These are phyloP conservation scores for Blastobotrys ciferrii DNA, from an alignment of 1,139 yeast genomes.

Conservation along the genomic window DNA sequence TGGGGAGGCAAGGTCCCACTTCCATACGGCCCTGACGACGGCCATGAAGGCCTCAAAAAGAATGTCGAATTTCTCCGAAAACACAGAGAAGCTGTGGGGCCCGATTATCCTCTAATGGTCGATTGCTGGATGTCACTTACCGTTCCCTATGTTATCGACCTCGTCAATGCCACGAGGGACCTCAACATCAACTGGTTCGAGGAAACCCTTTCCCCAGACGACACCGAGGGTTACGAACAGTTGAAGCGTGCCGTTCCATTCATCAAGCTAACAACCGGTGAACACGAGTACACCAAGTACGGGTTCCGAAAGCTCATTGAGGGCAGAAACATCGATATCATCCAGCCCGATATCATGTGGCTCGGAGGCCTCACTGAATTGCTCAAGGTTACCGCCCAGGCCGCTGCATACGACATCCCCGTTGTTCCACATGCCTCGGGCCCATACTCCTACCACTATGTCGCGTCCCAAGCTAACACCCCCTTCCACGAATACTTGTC, in stretches of 20 bases:
- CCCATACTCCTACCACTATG: slow-evolving; percentile 51
- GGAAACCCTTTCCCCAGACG: slow-evolving; percentile 52
- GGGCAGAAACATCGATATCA: slow-evolving; percentile 46
- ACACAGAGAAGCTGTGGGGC: slow-evolving; percentile 47
- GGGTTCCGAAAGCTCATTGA: slow-evolving; percentile 51
- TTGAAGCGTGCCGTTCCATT: slow-evolving; percentile 48
- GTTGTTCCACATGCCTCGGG: slow-evolving; percentile 54
- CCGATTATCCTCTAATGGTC: slow-evolving; percentile 51
- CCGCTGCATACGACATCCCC: slow-evolving; percentile 52
- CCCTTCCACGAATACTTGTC: slow-evolving; percentile 53
- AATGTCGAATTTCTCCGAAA: slow-evolving; percentile 46
- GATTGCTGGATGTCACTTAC: slow-evolving; percentile 52
- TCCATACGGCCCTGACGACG: slow-evolving; percentile 52
- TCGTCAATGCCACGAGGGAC: slow-evolving; percentile 44
- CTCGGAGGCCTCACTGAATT: slow-evolving; percentile 51
- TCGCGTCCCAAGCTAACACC: slow-evolving; percentile 47
- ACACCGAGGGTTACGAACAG: slow-evolving; percentile 42
- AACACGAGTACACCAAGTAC: slow-evolving; percentile 50
- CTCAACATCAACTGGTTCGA: slow-evolving; percentile 52
- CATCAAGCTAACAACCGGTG: slow-evolving; percentile 51
- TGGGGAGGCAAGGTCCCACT: slow-evolving; percentile 39
- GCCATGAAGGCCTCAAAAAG: slow-evolving; percentile 45
- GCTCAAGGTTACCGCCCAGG: slow-evolving; percentile 47
- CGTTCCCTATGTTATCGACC: slow-evolving; percentile 47
- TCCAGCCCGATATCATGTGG: slow-evolving; percentile 56